Base-by-base conservation (phyloP, 2,329 filamentous ascomycete species). In the Sarocladium oryzae region DNA sequence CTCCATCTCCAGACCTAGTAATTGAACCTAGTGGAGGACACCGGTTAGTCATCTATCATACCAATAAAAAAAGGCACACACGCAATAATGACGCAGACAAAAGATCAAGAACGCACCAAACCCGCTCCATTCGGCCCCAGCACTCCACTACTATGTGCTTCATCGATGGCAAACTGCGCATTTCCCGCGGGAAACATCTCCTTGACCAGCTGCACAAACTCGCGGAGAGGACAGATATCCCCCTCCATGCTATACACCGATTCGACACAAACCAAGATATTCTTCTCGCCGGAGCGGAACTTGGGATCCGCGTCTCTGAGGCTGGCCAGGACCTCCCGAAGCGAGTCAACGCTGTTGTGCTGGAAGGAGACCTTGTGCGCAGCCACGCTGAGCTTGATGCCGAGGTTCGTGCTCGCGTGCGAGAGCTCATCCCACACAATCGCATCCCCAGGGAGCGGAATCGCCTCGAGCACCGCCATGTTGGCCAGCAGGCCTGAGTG, bases 321-420 rank as follows among this genome's bases (percentile, higher is more conserved):
- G 28, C 7, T 7, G 7, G 28, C 13, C 7, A 30, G 28, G 28
- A 13, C 13, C 7, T 30, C 28, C 7, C 7, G 7, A 13, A 30
- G 13, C 7, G 28, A 30, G 28, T 30, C 28, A 13, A 30, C 13
- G 28, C 28, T 30, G 28, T 30, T 30, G 28, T 30, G 28, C 13
- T 13, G 28, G 28, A 30, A 30, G 7, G 28, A 30, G 7, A 7
- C 13, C 28, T 30, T 30, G 7, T 7, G 7, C 28, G 13, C 7
- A 7, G 28, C 28, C 7, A 30, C 7, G 13, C 28, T 30, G 28
- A 7, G 7, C 7, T 7, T 13, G 7, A 86, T 85, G 1, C 83
- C 84, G 55, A 85, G 81, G 53, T 81, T 80, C 0, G 77, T 74
- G 61, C 81, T 86, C 0, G 85, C 85, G 57, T 88, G 85, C 3